Conservation (phyloP, 495 filamentous ascomycete genomes). For the Parachaetomium inaequale region DNA sequence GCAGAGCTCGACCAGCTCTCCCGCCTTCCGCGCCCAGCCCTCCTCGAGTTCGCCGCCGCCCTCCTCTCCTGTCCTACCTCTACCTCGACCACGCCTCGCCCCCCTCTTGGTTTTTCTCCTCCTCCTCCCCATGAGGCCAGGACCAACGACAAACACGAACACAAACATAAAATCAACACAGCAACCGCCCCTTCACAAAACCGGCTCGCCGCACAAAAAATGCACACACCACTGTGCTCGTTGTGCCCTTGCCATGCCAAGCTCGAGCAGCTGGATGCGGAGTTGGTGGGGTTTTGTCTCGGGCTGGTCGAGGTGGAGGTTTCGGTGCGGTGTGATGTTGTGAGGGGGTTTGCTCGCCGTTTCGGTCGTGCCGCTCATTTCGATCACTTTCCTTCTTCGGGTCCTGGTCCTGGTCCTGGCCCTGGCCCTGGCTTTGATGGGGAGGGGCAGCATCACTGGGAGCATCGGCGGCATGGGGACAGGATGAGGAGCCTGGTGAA, state of each 20-base stretch:
- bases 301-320: constrained; percentile 10
- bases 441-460: not conserved
- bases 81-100: not conserved
- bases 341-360: not conserved
- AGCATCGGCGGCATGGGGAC: not conserved
- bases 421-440: not conserved
- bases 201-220: too few relatives aligned
- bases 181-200: too few relatives aligned
- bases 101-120: too few relatives aligned
- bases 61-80: not conserved
- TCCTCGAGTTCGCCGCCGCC: constrained; percentile 3
- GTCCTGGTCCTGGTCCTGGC: too few relatives aligned
- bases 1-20: not conserved
- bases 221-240: too few relatives aligned
- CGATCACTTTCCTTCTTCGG: too few relatives aligned
- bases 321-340: constrained; percentile 1
- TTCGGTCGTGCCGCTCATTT: too few relatives aligned
- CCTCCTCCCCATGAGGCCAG: too few relatives aligned
- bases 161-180: too few relatives aligned
- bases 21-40: not conserved
- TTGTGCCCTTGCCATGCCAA: too few relatives aligned
- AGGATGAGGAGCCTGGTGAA: constrained; percentile 29
- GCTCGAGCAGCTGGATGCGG: not conserved
- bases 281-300: constrained; percentile 4
- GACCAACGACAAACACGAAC: too few relatives aligned